These are phyloP conservation scores for Alternaria conjuncta DNA, from an alignment of 2,329 filamentous ascomycete species.

Conservation along the genomic window DNA sequence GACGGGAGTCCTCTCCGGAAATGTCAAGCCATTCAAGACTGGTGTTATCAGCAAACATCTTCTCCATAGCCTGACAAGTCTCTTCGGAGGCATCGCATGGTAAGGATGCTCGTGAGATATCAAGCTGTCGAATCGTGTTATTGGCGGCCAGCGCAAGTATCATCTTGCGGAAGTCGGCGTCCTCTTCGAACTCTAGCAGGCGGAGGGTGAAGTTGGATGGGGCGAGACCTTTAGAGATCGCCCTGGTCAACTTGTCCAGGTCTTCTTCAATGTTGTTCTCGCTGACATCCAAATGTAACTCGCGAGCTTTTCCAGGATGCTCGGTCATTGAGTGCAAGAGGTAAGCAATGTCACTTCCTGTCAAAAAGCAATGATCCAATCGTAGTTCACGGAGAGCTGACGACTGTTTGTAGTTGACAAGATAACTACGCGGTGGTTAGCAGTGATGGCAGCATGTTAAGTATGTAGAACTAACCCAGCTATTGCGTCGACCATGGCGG, in stretches of 20 bases:
- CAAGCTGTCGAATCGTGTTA: slow-evolving; percentile 67
- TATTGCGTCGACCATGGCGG: slow-evolving; percentile 69
- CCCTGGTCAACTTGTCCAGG: slow-evolving; percentile 59
- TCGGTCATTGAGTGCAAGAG: slow-evolving; percentile 69
- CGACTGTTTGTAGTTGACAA: slow-evolving; percentile 65
- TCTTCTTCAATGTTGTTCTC: slow-evolving; percentile 65
- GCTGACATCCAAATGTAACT: slow-evolving; percentile 70
- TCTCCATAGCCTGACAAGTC: slow-evolving; percentile 68
- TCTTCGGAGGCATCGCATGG: slow-evolving; percentile 72
- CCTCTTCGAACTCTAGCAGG: slow-evolving; percentile 72
- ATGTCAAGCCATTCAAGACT: slow-evolving; percentile 72
- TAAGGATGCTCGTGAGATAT: slow-evolving; percentile 73
- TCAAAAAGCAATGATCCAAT: slow-evolving; percentile 71
- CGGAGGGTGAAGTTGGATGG: slow-evolving; percentile 70
- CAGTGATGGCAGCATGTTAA: neutral
- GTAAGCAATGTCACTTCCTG: slow-evolving; percentile 68
- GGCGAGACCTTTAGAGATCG: slow-evolving; percentile 60
- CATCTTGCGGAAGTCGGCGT: slow-evolving; percentile 68
- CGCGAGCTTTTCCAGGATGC: slow-evolving; percentile 57
- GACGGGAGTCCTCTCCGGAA: slow-evolving; percentile 72
- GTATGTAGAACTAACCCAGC: slow-evolving; percentile 43
- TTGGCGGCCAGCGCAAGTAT: slow-evolving; percentile 68
- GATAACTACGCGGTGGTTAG: slow-evolving; percentile 60
- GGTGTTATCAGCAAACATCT: slow-evolving; percentile 71
- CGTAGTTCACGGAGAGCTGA: slow-evolving; percentile 66